phyloP scores from a whole-genome alignment of 345 rosid species.

The thale cress (Arabidopsis thaliana) region TAIR10.1 NC_003074.8:16819501-16820000 shows the following conservation, averaged over 20 bases:
- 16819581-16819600: background rate
- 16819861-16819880: conserved; percentile 77
- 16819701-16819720: too few species aligned
- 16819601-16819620: background rate
- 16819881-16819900: conserved; percentile 88
- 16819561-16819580: too few species aligned
- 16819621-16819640: background rate
- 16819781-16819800: conserved; percentile 56
- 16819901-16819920: conserved; percentile 95
- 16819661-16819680: background rate
- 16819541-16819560: too few species aligned
- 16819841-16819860: conserved; percentile 72
- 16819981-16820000: conserved; percentile 44
- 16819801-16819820: conserved; percentile 91
- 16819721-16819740: too few species aligned
- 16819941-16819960: conserved; percentile 86
- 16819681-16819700: background rate
- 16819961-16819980: conserved; percentile 93
- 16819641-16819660: background rate
- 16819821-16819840: conserved; percentile 82
- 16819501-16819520: too few species aligned
- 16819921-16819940: conserved; percentile 94
- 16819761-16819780: too few species aligned
- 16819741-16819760: too few species aligned
- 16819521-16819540: too few species aligned